Base-by-base conservation (phyloP, 139 green algal genomes). In the Diplosphaera chodatii region DNA sequence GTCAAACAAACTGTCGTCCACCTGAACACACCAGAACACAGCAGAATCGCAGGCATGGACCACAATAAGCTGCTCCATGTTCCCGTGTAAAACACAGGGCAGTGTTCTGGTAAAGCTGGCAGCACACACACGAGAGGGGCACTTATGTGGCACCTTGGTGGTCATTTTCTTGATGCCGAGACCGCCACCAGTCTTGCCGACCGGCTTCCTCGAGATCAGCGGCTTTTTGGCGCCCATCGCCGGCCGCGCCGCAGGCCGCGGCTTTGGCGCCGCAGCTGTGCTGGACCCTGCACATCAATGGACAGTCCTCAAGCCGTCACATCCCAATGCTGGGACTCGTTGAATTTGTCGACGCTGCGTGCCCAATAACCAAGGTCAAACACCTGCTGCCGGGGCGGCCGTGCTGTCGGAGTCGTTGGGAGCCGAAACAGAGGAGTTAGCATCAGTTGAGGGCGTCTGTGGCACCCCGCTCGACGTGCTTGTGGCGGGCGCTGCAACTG, bases 111-210 rank as follows among this genome's bases (percentile, higher is more conserved):
- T n/a, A n/a, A 48, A 48, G 37, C 37, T 20, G 6, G 37, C 6
- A 48, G 8, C 6, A 10, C 37, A 48, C 6, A 10, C 37, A 48
- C 10, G 37, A 10, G 10, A 48, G 10, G 6, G 37, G 37, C n/a
- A 48, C 37, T 48, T 6, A 20, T 10, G 37, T 10, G 37, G 37
- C 37, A 48, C 69, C 76, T 94, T 91, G 21, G 69, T 71, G 0
- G 78, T 78, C 70, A 96, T 81, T 84, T 96, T 96, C 78, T 93
- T 93, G 23, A 96, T 81, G 20, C 91, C 91, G 68, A 97, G 76
- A 15, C 91, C 90, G 25, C 64, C 87, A 67, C 83, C 90, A 79
- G 55, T 73, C 73, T 74, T 76, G 40, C 25, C 29, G 1, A 27
- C 68, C 0, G 79, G 70, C 77, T 89, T 88, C 71, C 78, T 80